Evolutionary conservation across 148 eudicot genomes (phyloP).

Genomic region (Rhododendron simsii): DNA sequence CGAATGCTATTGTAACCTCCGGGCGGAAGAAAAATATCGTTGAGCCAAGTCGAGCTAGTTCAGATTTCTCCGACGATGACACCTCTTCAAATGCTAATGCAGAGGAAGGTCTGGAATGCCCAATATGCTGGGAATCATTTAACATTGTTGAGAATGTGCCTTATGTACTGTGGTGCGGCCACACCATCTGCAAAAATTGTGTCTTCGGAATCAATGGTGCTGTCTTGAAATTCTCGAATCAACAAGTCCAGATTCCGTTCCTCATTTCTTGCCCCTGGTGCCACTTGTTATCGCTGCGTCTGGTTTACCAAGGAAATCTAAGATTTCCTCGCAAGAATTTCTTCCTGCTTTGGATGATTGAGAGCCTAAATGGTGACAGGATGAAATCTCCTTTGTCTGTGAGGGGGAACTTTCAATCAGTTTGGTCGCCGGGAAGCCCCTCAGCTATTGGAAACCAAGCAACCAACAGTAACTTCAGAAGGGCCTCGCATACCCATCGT

Average conservation of each 20-base stretch:
- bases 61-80: conserved; percentile 64
- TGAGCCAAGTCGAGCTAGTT: conserved; percentile 33
- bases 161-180: conserved; percentile 79
- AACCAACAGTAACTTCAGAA: conserved; percentile 18
- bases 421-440: conserved; percentile 37
- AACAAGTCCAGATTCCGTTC: conserved; percentile 54
- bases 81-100: conserved; percentile 44
- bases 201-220: conserved; percentile 58
- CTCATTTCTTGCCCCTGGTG: conserved; percentile 83
- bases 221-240: conserved; percentile 41
- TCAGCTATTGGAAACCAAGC: conserved; percentile 26
- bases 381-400: conserved; percentile 33
- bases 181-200: conserved; percentile 72
- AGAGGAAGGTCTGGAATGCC: conserved; percentile 77
- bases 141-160: conserved; percentile 59
- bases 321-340: conserved; percentile 68
- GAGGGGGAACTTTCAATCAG: conserved; percentile 32
- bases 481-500: conserved; percentile 17
- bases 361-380: conserved; percentile 67
- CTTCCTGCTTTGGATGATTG: conserved; percentile 85
- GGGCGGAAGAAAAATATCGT: conserved; percentile 35
- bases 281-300: conserved; percentile 43
- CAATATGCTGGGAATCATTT: conserved; percentile 65
- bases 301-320: conserved; percentile 52
- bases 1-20: conserved; percentile 32